Evolutionary conservation across 371 early-diverging fungal genomes (phyloP), one percentile per base, ranked within the genome.

Genomic region (Mucor racemosus): DNA sequence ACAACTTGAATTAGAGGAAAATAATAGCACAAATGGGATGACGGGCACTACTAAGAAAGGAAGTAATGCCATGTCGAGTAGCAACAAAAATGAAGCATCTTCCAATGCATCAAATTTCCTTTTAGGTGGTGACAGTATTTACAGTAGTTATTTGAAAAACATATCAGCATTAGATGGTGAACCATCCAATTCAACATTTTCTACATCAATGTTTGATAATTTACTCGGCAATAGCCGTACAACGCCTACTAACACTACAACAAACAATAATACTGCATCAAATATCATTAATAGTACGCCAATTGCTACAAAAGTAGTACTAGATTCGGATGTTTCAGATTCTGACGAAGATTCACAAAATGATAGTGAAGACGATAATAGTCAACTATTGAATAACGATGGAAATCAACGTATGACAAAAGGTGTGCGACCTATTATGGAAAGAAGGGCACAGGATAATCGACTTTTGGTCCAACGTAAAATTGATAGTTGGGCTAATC

Each of bases 291-390:
- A 26, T 17, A 53, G 35, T 7, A 46, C 50, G 6, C 66, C 72
- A 0, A 55, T 58, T 13, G 64, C 71, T 3, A 75, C 76, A 0
- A 72, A 73, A 40, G 60, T 64, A 3, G 80, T 80, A 26, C 60
- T 80, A 9, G 80, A 80, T 60, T 80, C 80, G n/a, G 80, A 80
- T 68, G 70, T 77, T n/a, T 77, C 77, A 4, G 80, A 77, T 42
- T 65, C 71, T 21, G 75, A 76, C 38, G 67, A 65, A 39, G 68
- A 60, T 14, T 69, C 69, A 21, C 59, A 65, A 40, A 41, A 41
- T 38, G 54, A 63, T 14, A 54, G 44, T 34, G 73, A 74, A 19
- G 66, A 67, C 3, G 76, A 75, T 10, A 42, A 66, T 2, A 61
- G 50, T 21, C 50, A 50, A 8, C 69, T 33, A 39, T 9, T 17